phyloP scores from a whole-genome alignment of 169 alveolate species.

The Eimeria tenella region DNA sequence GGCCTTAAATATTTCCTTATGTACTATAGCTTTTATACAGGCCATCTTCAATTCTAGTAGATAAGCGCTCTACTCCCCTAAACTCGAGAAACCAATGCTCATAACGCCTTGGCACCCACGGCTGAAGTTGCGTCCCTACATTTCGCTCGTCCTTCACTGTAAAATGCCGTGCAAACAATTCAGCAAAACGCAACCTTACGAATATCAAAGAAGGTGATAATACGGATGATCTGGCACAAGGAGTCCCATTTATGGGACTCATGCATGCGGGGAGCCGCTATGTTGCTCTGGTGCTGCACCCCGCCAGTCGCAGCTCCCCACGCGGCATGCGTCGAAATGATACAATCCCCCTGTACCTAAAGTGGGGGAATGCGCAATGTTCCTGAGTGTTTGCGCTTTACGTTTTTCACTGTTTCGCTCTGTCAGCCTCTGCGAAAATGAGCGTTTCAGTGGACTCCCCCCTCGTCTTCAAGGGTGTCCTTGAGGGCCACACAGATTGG shows the following conservation, averaged over 20 bases:
- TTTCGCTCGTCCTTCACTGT: too few species aligned
- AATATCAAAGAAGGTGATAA: too few species aligned
- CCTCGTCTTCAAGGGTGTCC: slow-evolving; percentile 89
- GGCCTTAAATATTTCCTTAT: too few species aligned
- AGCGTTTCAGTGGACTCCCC: slow-evolving; percentile 76
- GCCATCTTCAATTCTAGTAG: too few species aligned
- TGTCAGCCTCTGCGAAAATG: slow-evolving; percentile 42
- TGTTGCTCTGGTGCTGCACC: slow-evolving; percentile 63
- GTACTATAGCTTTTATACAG: too few species aligned
- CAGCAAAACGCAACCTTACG: too few species aligned
- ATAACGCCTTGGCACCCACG: too few species aligned
- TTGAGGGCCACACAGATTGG: slow-evolving; percentile 96
- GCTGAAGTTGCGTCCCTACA: too few species aligned
- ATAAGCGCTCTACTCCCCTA: too few species aligned
- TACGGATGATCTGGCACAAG: background rate
- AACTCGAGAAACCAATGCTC: too few species aligned
- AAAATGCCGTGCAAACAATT: too few species aligned
- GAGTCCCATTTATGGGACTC: background rate
- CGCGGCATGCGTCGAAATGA: slow-evolving; percentile 64
- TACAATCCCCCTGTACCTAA: background rate
- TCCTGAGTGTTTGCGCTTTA: slow-evolving; percentile 11
- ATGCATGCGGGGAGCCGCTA: slow-evolving; percentile 64
- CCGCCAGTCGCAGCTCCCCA: slow-evolving; percentile 65
- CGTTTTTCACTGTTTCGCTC: slow-evolving; percentile 71
- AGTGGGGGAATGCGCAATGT: slow-evolving; percentile 22